Percentiles rank a stretch among this genome's conserved stretches.
These are phyloP conservation scores for Oenanthe sinensis DNA, from an alignment of 129 eudicot species.

Conservation along the genomic window DNA sequence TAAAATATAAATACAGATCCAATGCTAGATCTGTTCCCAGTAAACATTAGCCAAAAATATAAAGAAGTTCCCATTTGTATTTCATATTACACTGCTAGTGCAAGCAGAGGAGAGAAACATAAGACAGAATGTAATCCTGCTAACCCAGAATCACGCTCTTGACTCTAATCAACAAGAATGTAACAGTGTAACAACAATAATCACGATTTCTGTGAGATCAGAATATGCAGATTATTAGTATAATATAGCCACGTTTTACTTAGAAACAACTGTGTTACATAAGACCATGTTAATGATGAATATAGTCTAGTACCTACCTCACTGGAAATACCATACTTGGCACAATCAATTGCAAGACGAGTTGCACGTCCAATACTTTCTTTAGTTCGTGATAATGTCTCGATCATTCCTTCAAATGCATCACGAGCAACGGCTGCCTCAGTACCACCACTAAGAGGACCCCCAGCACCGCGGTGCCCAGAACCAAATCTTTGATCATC, in stretches of 20 bases:
- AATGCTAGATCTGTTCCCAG: no score
- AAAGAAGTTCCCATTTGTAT: no score
- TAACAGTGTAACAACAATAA: background rate
- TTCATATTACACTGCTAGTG: no score
- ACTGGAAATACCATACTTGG: slow-evolving; percentile 79
- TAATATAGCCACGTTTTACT: background rate
- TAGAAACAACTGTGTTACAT: background rate
- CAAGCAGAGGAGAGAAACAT: background rate
- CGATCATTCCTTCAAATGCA: slow-evolving; percentile 94
- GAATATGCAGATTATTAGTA: background rate
- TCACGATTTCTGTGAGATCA: background rate
- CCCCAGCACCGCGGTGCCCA: slow-evolving; percentile 46
- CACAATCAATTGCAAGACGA: slow-evolving; percentile 93
- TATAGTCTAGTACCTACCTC: slow-evolving; percentile 43
- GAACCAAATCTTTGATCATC: slow-evolving; percentile 61
- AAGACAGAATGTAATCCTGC: background rate
- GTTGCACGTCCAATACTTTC: slow-evolving; percentile 98
- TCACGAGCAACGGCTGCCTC: slow-evolving; percentile 98
- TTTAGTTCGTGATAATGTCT: slow-evolving; percentile 84
- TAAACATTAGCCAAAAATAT: no score
- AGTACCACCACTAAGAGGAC: slow-evolving; percentile 80
- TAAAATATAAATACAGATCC: no score
- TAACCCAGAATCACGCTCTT: background rate
- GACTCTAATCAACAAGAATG: background rate
- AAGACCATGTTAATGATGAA: background rate